phyloP scores from a whole-genome alignment of 192 early-diverging fungal genomes.

The Coemansia sp. region DNA sequence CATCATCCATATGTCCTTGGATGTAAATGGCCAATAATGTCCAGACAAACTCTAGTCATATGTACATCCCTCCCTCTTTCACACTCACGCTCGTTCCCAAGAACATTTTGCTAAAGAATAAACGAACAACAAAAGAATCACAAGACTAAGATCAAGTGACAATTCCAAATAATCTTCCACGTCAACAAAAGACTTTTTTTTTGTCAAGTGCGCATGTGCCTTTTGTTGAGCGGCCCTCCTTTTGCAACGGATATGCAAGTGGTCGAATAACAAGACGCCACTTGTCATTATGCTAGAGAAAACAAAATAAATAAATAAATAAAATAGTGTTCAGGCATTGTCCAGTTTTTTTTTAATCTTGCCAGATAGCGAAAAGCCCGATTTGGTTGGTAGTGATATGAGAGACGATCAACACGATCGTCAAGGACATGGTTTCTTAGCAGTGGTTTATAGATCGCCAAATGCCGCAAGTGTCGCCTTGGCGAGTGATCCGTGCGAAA shows the following conservation, averaged over 20 bases:
- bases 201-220: neutral
- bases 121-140: neutral
- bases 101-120: neutral
- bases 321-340: neutral
- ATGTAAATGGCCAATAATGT: neutral
- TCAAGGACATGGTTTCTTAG: neutral
- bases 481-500: neutral
- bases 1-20: neutral
- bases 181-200: neutral
- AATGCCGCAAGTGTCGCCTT: neutral
- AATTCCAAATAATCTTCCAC: neutral
- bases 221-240: neutral
- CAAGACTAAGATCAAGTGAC: slow-evolving; percentile 4
- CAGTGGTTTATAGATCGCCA: neutral
- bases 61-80: neutral
- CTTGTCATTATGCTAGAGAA: neutral
- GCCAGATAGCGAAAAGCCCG: neutral
- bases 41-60: neutral
- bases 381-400: neutral
- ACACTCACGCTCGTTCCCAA: slow-evolving; percentile 5
- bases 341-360: neutral
- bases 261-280: neutral
- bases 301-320: neutral
- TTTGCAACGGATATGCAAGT: neutral
- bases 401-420: neutral